These are phyloP conservation scores for Erythrobasidium yunnanense DNA, from an alignment of 768 basidiomycete species.

Conservation along the genomic window DNA sequence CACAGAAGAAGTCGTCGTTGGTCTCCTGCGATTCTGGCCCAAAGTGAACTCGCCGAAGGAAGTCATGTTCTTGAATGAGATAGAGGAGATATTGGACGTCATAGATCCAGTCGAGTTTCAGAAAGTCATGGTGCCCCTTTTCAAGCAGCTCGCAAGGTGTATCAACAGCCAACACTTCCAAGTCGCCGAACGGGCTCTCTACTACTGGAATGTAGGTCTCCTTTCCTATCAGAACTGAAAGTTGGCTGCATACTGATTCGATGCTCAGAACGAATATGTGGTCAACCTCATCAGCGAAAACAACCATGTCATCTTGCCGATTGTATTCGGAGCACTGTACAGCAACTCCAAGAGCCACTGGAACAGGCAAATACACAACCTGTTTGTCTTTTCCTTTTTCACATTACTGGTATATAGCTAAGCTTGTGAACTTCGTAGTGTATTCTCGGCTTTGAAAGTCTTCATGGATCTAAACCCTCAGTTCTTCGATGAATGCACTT, in stretches of 20 bases:
- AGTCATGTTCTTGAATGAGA: constrained; percentile 99
- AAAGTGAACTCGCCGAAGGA: constrained; percentile 99
- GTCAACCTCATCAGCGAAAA: constrained; percentile 99
- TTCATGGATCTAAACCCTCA: constrained; percentile 96
- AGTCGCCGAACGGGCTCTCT: constrained; percentile 72
- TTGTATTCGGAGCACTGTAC: constrained; percentile 93
- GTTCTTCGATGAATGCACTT: constrained; percentile 82
- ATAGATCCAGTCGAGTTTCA: constrained; percentile 92
- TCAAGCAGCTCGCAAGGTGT: constrained; percentile 87
- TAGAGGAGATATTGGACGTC: constrained; percentile 96
- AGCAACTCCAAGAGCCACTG: constrained; percentile 94
- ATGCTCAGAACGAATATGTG: constrained; percentile 74
- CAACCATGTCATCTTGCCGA: constrained; percentile 71
- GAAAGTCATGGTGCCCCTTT: constrained; percentile 84
- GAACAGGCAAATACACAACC: constrained; percentile 60
- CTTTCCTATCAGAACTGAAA: background rate
- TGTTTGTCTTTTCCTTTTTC: constrained; percentile 39
- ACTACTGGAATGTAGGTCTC: constrained; percentile 72
- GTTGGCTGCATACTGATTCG: too few relatives aligned
- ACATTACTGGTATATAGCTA: background rate
- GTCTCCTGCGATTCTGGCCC: constrained; percentile 94
- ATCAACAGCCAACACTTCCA: constrained; percentile 99
- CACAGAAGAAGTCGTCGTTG: constrained; percentile 90
- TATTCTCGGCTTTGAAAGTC: constrained; percentile 92
- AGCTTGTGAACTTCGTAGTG: constrained; percentile 52